A percentile compares a stretch with the other conserved stretches of the same genome.
phyloP scores from a whole-genome alignment of 495 filamentous ascomycete species.

The Glarea lozoyensis region DNA sequence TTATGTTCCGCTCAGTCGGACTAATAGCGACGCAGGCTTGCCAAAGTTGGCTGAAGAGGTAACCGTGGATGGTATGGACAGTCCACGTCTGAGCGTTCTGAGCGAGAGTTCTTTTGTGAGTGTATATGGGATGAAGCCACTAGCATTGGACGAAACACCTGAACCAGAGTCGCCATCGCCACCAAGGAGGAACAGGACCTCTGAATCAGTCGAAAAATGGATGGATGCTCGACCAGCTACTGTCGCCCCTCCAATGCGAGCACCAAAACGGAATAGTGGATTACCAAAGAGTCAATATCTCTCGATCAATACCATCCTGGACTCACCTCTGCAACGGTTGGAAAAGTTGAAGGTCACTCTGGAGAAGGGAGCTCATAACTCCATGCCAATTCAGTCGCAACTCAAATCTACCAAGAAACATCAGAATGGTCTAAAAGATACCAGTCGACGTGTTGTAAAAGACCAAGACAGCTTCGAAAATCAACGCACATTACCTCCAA shows the following conservation, averaged over 20 bases:
- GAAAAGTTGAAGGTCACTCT: constrained; percentile 25
- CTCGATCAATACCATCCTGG: constrained; percentile 33
- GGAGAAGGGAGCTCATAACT: constrained; percentile 7
- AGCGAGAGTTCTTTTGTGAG: constrained; percentile 74
- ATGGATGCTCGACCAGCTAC: constrained; percentile 18
- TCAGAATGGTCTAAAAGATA: constrained; percentile 4
- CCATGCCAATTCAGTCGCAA: neutral
- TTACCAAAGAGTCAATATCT: constrained; percentile 26
- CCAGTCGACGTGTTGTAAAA: constrained; percentile 6
- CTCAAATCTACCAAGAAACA: constrained; percentile 4
- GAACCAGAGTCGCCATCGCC: constrained; percentile 19
- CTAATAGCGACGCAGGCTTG: constrained; percentile 31
- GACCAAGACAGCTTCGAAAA: constrained; percentile 8
- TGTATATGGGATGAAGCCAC: constrained; percentile 42
- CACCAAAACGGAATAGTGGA: constrained; percentile 10
- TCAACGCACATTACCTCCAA: constrained; percentile 34
- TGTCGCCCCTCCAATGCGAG: constrained; percentile 1
- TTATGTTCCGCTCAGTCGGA: constrained; percentile 43
- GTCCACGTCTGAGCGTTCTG: constrained; percentile 64
- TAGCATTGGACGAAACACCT: constrained; percentile 22
- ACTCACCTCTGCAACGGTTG: constrained; percentile 33
- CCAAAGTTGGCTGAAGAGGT: constrained; percentile 26
- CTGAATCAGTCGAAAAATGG: constrained; percentile 21
- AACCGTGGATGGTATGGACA: constrained; percentile 33
- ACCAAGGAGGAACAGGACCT: constrained; percentile 13